Evolutionary conservation across 352 stramenopile species (phyloP).

Genomic region (Globisporangium mamillatum): DNA sequence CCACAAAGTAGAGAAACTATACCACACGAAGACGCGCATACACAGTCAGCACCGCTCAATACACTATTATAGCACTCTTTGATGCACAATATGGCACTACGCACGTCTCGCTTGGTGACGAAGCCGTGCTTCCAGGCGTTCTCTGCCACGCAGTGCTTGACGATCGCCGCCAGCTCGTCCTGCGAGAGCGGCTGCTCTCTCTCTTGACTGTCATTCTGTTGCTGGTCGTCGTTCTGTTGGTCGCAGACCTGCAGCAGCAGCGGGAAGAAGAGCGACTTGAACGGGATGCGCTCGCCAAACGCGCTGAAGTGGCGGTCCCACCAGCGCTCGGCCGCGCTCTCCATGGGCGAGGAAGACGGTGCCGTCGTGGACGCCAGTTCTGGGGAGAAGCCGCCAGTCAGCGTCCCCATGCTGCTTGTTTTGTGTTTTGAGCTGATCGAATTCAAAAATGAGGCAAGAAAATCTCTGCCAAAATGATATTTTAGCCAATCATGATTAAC

Average conservation of each 20-base stretch:
- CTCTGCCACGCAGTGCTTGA: constrained; percentile 50
- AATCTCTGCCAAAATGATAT: background rate
- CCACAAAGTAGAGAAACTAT: constrained; percentile 61
- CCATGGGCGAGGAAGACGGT: background rate
- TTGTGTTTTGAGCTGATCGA: background rate
- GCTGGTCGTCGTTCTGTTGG: constrained; percentile 21
- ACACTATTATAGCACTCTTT: background rate
- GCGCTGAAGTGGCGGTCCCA: constrained; percentile 27
- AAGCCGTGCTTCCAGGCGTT: constrained; percentile 37
- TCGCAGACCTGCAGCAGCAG: constrained; percentile 45
- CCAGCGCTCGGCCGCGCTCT: constrained; percentile 26
- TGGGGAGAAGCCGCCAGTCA: background rate
- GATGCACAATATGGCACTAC: background rate
- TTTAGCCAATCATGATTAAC: background rate
- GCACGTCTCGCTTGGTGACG: constrained; percentile 46
- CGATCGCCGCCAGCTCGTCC: constrained; percentile 56
- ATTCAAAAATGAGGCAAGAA: background rate
- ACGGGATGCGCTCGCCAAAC: constrained; percentile 18
- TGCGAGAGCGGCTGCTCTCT: constrained; percentile 33
- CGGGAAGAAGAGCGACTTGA: constrained; percentile 53
- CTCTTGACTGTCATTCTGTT: background rate
- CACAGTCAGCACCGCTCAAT: background rate
- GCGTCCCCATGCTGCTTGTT: background rate
- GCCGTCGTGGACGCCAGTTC: background rate
- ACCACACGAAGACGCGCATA: background rate